Conservation (phyloP, 1,284 basidiomycete species). For the Ganoderma resinaceum region DNA sequence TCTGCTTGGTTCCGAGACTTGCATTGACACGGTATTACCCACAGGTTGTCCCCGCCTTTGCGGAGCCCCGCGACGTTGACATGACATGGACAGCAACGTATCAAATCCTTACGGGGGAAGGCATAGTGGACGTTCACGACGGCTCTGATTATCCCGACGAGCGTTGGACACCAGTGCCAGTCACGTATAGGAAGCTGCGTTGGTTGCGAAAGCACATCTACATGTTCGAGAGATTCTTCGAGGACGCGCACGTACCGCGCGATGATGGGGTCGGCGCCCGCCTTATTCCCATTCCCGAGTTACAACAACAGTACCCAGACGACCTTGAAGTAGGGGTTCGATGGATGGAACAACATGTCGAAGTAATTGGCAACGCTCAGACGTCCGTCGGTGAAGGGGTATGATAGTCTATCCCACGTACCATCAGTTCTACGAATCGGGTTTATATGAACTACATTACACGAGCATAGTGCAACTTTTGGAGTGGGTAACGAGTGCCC, state of each 20-base stretch:
- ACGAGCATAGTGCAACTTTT: conserved; percentile 10
- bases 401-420: not conserved
- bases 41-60: not conserved
- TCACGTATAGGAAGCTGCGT: not conserved
- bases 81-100: not conserved
- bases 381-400: not conserved
- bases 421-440: not conserved
- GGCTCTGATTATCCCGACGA: not conserved
- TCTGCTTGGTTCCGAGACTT: not conserved
- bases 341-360: conserved; percentile 14
- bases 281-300: conserved; percentile 18
- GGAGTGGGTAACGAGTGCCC: not conserved
- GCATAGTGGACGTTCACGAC: not conserved
- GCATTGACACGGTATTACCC: not conserved
- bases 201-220: conserved; percentile 9
- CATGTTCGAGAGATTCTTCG: conserved; percentile 27
- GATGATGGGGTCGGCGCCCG: conserved; percentile 23
- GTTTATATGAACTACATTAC: conserved; percentile 4
- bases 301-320: conserved; percentile 21
- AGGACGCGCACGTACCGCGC: conserved; percentile 23
- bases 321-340: conserved; percentile 17
- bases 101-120: conserved; percentile 2
- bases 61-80: not conserved
- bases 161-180: not conserved
- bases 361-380: not conserved